A percentile compares a stretch with the other conserved stretches of the same genome.
Conservation (phyloP, 768 basidiomycete species). For the Lentinus brumalis region DNA sequence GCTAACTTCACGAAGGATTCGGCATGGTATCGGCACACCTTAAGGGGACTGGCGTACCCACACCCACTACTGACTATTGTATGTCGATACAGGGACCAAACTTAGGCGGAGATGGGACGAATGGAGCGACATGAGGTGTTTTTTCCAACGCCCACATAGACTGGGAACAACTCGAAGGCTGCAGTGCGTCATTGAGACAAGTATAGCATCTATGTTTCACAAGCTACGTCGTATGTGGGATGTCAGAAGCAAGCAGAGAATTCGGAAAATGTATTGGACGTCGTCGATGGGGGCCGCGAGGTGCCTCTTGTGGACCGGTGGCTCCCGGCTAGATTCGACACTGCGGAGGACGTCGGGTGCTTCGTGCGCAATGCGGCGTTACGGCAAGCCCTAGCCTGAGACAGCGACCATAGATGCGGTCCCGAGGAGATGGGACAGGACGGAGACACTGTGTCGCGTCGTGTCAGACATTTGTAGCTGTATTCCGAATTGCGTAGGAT, state of each 20-base stretch:
- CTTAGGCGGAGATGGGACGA: neutral
- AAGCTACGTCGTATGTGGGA: constrained; percentile 15
- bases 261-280: neutral
- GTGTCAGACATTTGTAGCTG: too few species aligned
- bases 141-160: neutral
- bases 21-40: neutral
- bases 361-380: too few species aligned
- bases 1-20: neutral
- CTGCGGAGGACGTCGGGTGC: too few species aligned
- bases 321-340: neutral
- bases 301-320: neutral
- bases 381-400: too few species aligned
- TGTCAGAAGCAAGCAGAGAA: neutral
- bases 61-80: neutral
- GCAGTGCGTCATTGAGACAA: neutral
- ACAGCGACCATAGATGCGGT: too few species aligned
- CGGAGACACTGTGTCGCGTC: too few species aligned
- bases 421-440: too few species aligned
- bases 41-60: neutral
- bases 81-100: neutral
- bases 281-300: neutral
- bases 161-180: neutral
- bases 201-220: neutral
- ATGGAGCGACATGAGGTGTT: neutral
- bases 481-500: too few species aligned